A percentile compares a stretch with the other conserved stretches of the same genome.
These are phyloP conservation scores for Chaetomium fimeti DNA, from an alignment of 495 filamentous ascomycete genomes.

Conservation along the genomic window DNA sequence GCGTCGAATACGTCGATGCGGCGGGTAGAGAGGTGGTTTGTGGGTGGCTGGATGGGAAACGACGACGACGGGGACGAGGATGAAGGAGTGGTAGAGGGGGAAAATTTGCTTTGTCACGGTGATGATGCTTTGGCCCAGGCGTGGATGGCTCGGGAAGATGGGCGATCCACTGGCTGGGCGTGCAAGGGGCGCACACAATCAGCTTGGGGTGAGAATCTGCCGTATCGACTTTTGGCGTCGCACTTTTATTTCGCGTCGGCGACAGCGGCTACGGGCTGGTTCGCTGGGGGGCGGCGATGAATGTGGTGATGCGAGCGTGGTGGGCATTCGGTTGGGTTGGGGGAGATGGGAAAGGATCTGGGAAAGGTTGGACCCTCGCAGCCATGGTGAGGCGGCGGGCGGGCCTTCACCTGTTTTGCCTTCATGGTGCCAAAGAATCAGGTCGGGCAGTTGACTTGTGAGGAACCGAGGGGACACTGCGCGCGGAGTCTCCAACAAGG, in stretches of 20 bases:
- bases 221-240: conserved; percentile 36
- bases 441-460: conserved; percentile 37
- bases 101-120: conserved; percentile 29
- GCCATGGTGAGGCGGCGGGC: conserved; percentile 38
- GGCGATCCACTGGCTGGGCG: conserved; percentile 34
- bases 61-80: conserved; percentile 10
- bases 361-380: conserved; percentile 40
- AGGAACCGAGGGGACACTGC: conserved; percentile 36
- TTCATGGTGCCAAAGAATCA: conserved; percentile 42
- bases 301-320: conserved; percentile 32
- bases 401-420: conserved; percentile 42
- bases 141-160: conserved; percentile 28
- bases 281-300: conserved; percentile 26
- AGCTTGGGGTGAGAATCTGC: conserved; percentile 31
- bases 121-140: conserved; percentile 28
- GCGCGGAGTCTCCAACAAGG: conserved; percentile 32
- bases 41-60: conserved; percentile 10
- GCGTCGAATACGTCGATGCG: conserved; percentile 11
- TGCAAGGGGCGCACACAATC: conserved; percentile 30
- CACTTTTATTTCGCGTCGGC: conserved; percentile 40
- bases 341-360: conserved; percentile 21
- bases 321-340: conserved; percentile 31
- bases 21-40: conserved; percentile 20
- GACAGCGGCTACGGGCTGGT: conserved; percentile 26
- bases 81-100: conserved; percentile 12